A percentile compares a stretch with the other conserved stretches of the same genome.
Evolutionary conservation across 1,284 basidiomycete genomes (phyloP).

Genomic region (Heterobasidion irregulare): DNA sequence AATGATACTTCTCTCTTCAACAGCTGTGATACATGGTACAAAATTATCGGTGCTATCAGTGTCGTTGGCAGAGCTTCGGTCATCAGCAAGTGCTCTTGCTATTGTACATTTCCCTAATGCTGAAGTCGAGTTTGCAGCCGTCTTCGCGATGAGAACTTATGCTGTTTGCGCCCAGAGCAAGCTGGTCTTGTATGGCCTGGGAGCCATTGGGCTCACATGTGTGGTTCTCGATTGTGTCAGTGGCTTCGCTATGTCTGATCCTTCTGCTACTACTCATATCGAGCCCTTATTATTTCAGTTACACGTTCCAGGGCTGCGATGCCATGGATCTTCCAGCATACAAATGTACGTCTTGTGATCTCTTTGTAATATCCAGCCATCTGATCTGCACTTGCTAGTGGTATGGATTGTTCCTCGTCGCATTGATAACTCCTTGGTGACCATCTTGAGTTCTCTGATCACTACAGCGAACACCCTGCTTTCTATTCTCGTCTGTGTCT

Average conservation of each 20-base stretch:
- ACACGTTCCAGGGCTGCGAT: constrained; percentile 14
- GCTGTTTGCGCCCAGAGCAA: constrained; percentile 21
- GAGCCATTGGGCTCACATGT: constrained; percentile 18
- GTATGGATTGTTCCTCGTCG: neutral
- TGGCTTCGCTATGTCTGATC: constrained; percentile 8
- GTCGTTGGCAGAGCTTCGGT: constrained; percentile 15
- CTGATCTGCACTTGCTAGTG: neutral
- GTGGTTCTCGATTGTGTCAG: constrained; percentile 20
- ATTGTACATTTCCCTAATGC: neutral
- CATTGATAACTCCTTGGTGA: neutral
- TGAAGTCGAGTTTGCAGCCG: constrained; percentile 12
- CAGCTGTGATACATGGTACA: constrained; percentile 26
- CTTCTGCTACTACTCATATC: neutral
- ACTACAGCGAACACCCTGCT: constrained; percentile 19
- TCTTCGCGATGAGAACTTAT: constrained; percentile 23
- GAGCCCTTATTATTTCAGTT: constrained; percentile 5
- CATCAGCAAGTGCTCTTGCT: neutral
- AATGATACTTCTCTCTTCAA: constrained; percentile 10
- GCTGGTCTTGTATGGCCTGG: constrained; percentile 18
- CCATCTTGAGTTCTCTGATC: neutral
- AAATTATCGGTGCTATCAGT: constrained; percentile 21
- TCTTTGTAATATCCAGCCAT: neutral
- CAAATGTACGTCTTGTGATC: constrained; percentile 7
- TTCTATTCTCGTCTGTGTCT: constrained; percentile 20
- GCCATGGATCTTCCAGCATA: constrained; percentile 12